Evolutionary conservation across 257 asterid genomes (phyloP).

Genomic region (Gynochthodes officinalis): DNA sequence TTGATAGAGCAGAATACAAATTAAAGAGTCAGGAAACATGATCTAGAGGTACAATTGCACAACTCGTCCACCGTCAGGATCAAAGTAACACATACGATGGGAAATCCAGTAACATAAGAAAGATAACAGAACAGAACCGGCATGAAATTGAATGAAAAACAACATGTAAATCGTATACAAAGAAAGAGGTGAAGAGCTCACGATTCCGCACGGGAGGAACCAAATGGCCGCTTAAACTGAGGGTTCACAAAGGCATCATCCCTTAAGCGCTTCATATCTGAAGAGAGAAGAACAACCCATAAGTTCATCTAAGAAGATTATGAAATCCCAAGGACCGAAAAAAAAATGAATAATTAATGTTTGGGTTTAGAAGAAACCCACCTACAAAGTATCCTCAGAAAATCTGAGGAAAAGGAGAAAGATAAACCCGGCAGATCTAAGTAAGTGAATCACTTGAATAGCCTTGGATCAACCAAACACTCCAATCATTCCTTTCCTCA

Average conservation of each 20-base stretch:
- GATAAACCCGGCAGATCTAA: conserved; percentile 56
- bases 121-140: not conserved
- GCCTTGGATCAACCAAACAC: conserved; percentile 31
- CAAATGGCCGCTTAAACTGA: conserved; percentile 78
- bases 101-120: not conserved
- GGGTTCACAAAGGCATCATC: conserved; percentile 71
- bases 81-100: not conserved
- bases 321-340: conserved; percentile 4
- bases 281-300: conserved; percentile 19
- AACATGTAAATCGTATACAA: conserved; percentile 17
- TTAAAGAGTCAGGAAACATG: not conserved
- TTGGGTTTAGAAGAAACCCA: conserved; percentile 25
- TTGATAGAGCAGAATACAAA: not conserved
- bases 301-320: conserved; percentile 18
- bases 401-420: conserved; percentile 24
- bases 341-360: not conserved
- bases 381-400: conserved; percentile 44
- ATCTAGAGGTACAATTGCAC: conserved; percentile 21
- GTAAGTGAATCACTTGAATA: conserved; percentile 24
- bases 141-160: not conserved
- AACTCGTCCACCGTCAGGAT: conserved; percentile 15
- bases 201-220: conserved; percentile 80
- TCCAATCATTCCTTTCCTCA: conserved; percentile 19
- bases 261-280: conserved; percentile 79
- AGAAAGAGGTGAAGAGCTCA: conserved; percentile 36